phyloP scores from a whole-genome alignment of 176 grass and related monocot species.

The Guadua angustifolia region DNA sequence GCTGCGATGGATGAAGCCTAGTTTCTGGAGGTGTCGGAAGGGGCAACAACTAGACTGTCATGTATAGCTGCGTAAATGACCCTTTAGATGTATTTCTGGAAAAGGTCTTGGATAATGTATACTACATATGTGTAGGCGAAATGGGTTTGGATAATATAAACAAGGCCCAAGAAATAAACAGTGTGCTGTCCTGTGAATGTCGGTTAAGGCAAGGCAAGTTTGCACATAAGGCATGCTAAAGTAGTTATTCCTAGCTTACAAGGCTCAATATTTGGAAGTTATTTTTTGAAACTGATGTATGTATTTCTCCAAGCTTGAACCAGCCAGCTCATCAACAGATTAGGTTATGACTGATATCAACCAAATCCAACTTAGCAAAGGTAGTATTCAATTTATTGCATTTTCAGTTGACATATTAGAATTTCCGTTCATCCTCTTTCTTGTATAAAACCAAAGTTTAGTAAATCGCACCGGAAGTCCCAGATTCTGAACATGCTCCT shows the following conservation, averaged over 20 bases:
- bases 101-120: not conserved
- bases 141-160: not conserved
- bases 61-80: not conserved
- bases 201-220: not conserved
- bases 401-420: constrained; percentile 1
- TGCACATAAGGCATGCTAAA: not conserved
- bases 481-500: not conserved
- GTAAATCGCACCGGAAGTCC: not conserved
- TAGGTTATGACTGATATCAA: not conserved
- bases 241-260: not conserved
- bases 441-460: not conserved
- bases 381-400: not conserved
- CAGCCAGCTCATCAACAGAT: not conserved
- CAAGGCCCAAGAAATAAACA: not conserved
- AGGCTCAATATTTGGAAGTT: not conserved
- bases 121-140: not conserved
- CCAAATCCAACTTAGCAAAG: not conserved
- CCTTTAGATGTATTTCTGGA: not conserved
- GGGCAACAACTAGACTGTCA: not conserved
- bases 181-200: not conserved
- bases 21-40: not conserved
- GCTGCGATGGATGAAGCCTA: not conserved
- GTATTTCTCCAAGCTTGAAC: not conserved
- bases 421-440: not conserved
- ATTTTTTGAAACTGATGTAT: not conserved